Evolutionary conservation across 2,329 filamentous ascomycete genomes (phyloP), one percentile per base, ranked within the genome.

Genomic region (Aspergillus chevalieri): DNA sequence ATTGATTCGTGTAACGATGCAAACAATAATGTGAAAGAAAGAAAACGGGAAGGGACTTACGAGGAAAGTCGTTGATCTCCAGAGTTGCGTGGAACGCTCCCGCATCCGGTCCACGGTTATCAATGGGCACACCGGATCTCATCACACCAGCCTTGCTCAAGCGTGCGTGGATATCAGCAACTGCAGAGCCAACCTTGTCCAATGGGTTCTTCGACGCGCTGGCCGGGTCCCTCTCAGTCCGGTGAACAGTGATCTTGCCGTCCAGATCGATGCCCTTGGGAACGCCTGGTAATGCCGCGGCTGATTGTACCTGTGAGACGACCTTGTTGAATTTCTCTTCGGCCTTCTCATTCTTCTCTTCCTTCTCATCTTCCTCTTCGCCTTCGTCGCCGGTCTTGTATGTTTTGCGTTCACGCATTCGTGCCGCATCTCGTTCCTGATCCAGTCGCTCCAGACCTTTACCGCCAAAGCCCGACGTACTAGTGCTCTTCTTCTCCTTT

Each of bases 21-120:
- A 46, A 61, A 55, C 44, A 39, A 36, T 10, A 38, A 10, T 46
- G 28, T 33, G 5, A 38, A 28, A 15, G 6, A 45, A 44, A 46
- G 33, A 30, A 44, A 46, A 48, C 21, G 9, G 36, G 8, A 19
- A 2, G 43, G 46, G 57, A 73, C 75, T 71, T 74, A 78, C 75
- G 93, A 30, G 93, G 93, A 71, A 97, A 97, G 72, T 98, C 93
- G 71, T 98, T 98, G 81, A 98, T 98, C 71, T 97, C 93, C 53
- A 98, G 78, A 3, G 92, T 97, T 14, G 93, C 91, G 68, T 98
- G 93, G 79, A 90, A 98, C 0, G 91, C 90, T 46, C 93, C 93
- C 3, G 93, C 93, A 69, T 98, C 93, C 0, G 93, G 93, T 1
- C 93, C 93, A 71, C 96, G 96, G 74, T 98, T 98, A 75, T 98